Percentiles rank a stretch among this genome's conserved stretches.
Evolutionary conservation across 345 rosid genomes (phyloP).

Genomic region (Populus simonii): DNA sequence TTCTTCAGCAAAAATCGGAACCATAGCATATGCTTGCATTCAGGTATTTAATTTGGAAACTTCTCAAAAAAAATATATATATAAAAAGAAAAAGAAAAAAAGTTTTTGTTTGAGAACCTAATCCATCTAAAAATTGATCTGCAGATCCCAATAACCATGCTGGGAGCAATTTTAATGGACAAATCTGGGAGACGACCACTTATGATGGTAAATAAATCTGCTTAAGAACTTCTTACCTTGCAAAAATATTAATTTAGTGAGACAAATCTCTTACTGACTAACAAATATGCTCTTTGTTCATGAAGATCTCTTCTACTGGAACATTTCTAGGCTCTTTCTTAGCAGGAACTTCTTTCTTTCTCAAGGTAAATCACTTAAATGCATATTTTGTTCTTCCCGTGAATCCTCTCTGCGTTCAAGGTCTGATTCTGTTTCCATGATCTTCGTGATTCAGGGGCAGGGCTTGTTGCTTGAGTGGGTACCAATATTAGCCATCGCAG

Average conservation of each 20-base stretch:
- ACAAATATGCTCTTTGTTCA: neutral
- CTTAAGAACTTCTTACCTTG: neutral
- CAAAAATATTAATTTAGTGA: neutral
- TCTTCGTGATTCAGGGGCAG: slow-evolving; percentile 43
- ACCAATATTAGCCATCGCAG: slow-evolving; percentile 63
- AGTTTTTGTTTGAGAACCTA: neutral
- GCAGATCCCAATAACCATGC: slow-evolving; percentile 73
- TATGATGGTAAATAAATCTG: slow-evolving; percentile 53
- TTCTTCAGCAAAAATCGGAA: slow-evolving; percentile 69
- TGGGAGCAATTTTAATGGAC: slow-evolving; percentile 78
- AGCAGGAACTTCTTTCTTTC: slow-evolving; percentile 71
- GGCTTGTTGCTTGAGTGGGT: slow-evolving; percentile 57
- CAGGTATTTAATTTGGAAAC: slow-evolving; percentile 42
- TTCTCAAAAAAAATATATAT: neutral
- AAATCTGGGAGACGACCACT: slow-evolving; percentile 84
- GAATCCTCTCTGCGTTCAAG: neutral
- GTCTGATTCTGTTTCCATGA: slow-evolving; percentile 7
- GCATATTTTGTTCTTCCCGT: neutral
- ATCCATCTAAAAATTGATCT: slow-evolving; percentile 2
- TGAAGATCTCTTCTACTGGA: slow-evolving; percentile 70
- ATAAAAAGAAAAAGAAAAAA: neutral
- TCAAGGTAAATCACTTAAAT: slow-evolving; percentile 44
- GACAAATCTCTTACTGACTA: neutral
- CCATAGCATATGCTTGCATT: slow-evolving; percentile 73
- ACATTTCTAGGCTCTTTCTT: slow-evolving; percentile 73